Evolutionary conservation across 225 moss, liverwort and hornwort species (phyloP).

Genomic region (Bryoerythrophyllum caledonicum): DNA sequence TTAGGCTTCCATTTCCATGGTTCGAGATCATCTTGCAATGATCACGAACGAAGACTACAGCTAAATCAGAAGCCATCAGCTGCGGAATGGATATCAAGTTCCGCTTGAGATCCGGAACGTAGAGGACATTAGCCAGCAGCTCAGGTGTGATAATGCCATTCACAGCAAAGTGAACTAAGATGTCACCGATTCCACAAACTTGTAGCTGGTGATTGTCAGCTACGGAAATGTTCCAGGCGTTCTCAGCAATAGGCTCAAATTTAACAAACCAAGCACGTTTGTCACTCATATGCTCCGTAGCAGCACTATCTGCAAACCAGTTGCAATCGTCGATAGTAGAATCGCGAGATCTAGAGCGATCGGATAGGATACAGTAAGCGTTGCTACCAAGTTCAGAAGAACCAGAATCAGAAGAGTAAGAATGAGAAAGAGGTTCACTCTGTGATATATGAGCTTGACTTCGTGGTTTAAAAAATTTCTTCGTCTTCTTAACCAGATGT

Average conservation of each 20-base stretch:
- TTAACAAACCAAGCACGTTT: background rate
- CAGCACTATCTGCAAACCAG: no score
- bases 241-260: no score
- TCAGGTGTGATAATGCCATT: background rate
- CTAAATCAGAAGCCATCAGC: background rate
- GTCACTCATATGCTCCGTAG: background rate
- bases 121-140: background rate
- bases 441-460: no score
- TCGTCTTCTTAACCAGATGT: no score
- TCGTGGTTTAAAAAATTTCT: no score
- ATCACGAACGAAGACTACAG: background rate
- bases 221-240: background rate
- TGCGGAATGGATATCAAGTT: background rate
- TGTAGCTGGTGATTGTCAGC: background rate
- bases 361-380: no score
- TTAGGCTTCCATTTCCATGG: background rate
- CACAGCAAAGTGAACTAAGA: rapidly evolving
- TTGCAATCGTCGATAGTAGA: no score
- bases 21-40: background rate
- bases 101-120: background rate
- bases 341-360: no score
- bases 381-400: no score
- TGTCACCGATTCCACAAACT: background rate
- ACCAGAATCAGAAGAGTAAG: no score
- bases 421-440: no score